Percentiles rank a stretch among this genome's conserved stretches.
phyloP scores from a whole-genome alignment of 2,329 filamentous ascomycete genomes.

The Bipolaris gigantea region DNA sequence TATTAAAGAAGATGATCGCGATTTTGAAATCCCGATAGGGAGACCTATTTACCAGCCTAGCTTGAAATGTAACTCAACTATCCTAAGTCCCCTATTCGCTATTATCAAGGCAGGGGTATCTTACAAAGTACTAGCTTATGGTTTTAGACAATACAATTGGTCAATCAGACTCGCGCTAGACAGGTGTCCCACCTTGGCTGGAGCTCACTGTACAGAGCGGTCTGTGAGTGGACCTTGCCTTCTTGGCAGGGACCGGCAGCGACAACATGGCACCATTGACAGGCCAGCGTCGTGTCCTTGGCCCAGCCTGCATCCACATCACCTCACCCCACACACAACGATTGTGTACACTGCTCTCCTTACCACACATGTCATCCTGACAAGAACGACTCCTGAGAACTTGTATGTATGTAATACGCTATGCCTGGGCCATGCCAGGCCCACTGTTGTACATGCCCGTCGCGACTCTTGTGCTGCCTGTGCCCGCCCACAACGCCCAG shows the following conservation, averaged over 20 bases:
- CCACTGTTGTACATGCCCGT: constrained; percentile 20
- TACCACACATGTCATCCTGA: neutral
- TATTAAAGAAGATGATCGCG: no score
- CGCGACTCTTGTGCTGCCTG: constrained; percentile 9
- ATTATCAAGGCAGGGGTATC: no score
- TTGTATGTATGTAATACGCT: constrained; percentile 1
- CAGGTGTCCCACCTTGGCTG: no score
- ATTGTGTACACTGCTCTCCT: no score
- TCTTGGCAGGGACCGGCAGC: constrained; percentile 26
- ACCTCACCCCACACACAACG: constrained; percentile 1
- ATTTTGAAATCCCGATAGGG: no score
- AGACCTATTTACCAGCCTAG: no score
- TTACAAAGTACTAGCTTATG: no score
- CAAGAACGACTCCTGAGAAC: neutral
- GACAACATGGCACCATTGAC: constrained; percentile 30
- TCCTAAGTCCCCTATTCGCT: no score
- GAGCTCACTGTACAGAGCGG: no score
- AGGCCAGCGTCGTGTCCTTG: constrained; percentile 29
- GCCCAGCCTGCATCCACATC: constrained; percentile 5
- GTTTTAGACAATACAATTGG: no score
- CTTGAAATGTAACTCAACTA: no score
- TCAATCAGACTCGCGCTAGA: no score
- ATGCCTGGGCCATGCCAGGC: constrained; percentile 1
- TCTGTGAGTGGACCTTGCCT: constrained; percentile 8
- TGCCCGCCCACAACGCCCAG: constrained; percentile 19